Percentiles rank a stretch among this genome's conserved stretches.
Conservation (phyloP, 2,329 filamentous ascomycete genomes). For the Aspergillus ustus region DNA sequence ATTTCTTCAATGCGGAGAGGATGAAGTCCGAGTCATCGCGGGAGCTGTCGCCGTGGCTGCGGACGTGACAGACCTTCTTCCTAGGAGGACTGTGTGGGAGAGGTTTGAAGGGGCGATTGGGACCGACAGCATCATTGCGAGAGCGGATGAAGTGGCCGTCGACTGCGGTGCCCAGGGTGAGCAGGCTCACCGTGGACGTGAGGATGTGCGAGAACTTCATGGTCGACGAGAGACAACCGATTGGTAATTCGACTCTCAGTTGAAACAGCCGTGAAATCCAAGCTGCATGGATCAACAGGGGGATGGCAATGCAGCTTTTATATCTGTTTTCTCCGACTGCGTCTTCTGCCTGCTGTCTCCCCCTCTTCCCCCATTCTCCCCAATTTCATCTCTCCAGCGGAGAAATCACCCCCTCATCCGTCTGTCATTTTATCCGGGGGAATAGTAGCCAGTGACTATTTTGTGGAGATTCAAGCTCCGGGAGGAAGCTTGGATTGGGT, state of each 20-base stretch:
- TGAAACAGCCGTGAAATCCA: neutral
- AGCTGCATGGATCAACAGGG: neutral
- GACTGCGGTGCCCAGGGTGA: slow-evolving; percentile 25
- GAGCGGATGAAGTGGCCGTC: slow-evolving; percentile 26
- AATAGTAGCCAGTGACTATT: neutral
- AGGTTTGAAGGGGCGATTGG: slow-evolving; percentile 35
- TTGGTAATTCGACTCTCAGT: neutral
- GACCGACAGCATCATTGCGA: slow-evolving; percentile 32
- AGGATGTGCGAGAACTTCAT: slow-evolving; percentile 35
- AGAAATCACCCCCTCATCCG: slow-evolving; percentile 3
- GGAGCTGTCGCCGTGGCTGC: slow-evolving; percentile 31
- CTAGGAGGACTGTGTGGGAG: slow-evolving; percentile 32
- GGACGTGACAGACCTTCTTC: slow-evolving; percentile 36
- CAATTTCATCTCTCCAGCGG: neutral
- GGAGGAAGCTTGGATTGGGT: slow-evolving; percentile 9
- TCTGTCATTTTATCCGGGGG: slow-evolving; percentile 8
- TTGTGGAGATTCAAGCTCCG: slow-evolving; percentile 13
- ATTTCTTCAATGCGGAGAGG: slow-evolving; percentile 59
- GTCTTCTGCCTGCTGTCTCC: neutral
- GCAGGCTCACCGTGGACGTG: slow-evolving; percentile 27
- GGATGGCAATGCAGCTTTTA: neutral
- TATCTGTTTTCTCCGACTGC: neutral
- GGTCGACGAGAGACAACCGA: neutral
- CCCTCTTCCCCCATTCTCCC: neutral
- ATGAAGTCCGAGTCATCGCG: slow-evolving; percentile 58